Conservation (phyloP, 1,139 yeast species). For the Lodderomyces pseudojiufengensis region DNA sequence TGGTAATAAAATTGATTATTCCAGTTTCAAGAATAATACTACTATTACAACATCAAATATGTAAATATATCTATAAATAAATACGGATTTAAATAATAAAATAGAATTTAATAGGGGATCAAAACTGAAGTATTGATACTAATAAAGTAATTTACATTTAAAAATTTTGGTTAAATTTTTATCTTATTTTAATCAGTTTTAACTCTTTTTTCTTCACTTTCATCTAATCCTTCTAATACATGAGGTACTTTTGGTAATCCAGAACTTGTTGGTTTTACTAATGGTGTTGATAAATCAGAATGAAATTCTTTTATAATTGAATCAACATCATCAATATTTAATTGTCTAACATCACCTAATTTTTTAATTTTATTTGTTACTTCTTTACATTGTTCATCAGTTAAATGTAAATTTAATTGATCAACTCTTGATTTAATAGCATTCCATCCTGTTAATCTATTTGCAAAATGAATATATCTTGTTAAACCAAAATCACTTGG, state of each 20-base stretch:
- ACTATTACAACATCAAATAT: neutral
- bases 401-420: conserved; percentile 84
- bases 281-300: conserved; percentile 47
- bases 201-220: conserved; percentile 11
- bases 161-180: neutral
- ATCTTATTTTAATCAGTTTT: conserved; percentile 5
- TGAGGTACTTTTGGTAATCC: conserved; percentile 13
- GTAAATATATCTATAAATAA: neutral
- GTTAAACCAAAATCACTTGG: conserved; percentile 95
- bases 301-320: conserved; percentile 94
- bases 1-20: no score
- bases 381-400: conserved; percentile 93
- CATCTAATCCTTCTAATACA: conserved; percentile 11
- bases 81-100: no score
- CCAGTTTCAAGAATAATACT: no score
- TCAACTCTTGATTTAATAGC: conserved; percentile 98
- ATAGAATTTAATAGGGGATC: no score
- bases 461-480: conserved; percentile 94
- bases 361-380: conserved; percentile 90
- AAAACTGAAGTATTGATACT: no score
- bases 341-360: conserved; percentile 91
- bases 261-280: conserved; percentile 10
- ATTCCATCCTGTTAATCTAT: conserved; percentile 98
- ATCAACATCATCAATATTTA: conserved; percentile 95
- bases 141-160: no score